Percentiles rank a stretch among this genome's conserved stretches.
phyloP scores from a whole-genome alignment of 331 rosid species.

The Acacia concinna region DNA sequence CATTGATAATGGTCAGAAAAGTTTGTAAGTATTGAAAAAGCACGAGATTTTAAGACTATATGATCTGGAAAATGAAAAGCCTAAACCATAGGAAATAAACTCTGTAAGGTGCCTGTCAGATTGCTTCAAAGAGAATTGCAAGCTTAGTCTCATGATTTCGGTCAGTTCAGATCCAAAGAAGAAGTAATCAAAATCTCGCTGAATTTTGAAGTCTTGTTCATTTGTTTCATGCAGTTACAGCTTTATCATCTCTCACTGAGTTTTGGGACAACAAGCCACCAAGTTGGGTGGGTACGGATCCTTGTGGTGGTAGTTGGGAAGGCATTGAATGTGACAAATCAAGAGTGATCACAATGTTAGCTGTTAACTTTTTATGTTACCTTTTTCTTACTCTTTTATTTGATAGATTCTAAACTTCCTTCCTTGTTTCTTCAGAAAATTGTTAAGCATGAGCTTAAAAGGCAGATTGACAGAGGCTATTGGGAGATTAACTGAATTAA shows the following conservation, averaged over 20 bases:
- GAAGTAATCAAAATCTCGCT: background rate
- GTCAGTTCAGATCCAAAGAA: background rate
- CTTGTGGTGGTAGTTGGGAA: conserved; percentile 27
- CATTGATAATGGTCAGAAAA: background rate
- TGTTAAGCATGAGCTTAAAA: conserved; percentile 26
- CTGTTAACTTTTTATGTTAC: background rate
- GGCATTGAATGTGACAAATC: background rate
- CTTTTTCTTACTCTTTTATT: background rate
- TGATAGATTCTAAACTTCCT: background rate
- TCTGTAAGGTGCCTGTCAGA: background rate
- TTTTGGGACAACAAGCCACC: conserved; percentile 11
- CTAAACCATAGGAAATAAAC: background rate
- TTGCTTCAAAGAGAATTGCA: background rate
- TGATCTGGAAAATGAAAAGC: background rate
- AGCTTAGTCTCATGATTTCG: background rate
- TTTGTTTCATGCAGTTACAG: conserved; percentile 2
- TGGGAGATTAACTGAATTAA: conserved; percentile 31
- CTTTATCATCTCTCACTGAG: background rate
- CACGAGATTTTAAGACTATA: background rate
- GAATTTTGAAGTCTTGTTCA: no score
- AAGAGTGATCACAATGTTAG: conserved; percentile 29
- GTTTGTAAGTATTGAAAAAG: no score
- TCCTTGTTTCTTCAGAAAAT: conserved; percentile 24
- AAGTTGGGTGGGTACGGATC: conserved; percentile 26
- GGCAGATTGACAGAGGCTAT: conserved; percentile 42